Evolutionary conservation across 1,139 yeast species (phyloP), one percentile per base, ranked within the genome.

Genomic region (Pichia kudriavzevii): DNA sequence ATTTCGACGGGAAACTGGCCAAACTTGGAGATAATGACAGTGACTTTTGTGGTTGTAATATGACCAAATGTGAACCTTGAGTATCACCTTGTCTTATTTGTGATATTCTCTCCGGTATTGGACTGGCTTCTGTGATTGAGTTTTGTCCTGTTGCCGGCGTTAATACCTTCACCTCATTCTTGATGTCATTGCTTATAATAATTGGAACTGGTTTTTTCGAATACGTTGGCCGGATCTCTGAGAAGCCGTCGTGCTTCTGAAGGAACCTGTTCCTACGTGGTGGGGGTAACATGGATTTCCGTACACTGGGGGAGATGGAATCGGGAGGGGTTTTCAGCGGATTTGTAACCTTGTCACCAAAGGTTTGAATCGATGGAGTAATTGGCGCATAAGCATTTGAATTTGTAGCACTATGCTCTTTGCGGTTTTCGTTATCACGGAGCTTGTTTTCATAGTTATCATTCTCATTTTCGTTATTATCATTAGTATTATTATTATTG

Each of bases 151-250:
- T 23, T 27, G 26, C 31, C 24, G 44, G 40, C 13, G 46, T 39
- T 2, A 38, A 14, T 20, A 34, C 17, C 24, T 22, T 25, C 5
- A 17, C n/a, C 12, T 19, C 28, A 14, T 26, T 22, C 11, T 17
- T 28, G 28, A 39, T 45, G 28, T 42, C 39, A 22, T 23, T 19
- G 17, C 30, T 30, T 26, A 56, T 50, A 22, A 50, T 38, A 24
- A 55, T 48, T 1, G 59, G 59, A 14, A 55, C 36, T 15, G 59
- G 59, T 34, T 53, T 55, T 38, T 49, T 47, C 8, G 51, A 35
- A 16, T 45, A 34, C 28, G 47, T 44, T 10, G 58, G 56, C 39
- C 59, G 46, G 34, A 53, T 49, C 27, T 50, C 55, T 3, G 35
- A 30, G 18, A 30, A 38, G 4, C 38, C 37, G n/a, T 26, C 28